Evolutionary conservation across 2,329 filamentous ascomycete species (phyloP), one percentile per base, ranked within the genome.

Genomic region (Neofusicoccum laricinum): DNA sequence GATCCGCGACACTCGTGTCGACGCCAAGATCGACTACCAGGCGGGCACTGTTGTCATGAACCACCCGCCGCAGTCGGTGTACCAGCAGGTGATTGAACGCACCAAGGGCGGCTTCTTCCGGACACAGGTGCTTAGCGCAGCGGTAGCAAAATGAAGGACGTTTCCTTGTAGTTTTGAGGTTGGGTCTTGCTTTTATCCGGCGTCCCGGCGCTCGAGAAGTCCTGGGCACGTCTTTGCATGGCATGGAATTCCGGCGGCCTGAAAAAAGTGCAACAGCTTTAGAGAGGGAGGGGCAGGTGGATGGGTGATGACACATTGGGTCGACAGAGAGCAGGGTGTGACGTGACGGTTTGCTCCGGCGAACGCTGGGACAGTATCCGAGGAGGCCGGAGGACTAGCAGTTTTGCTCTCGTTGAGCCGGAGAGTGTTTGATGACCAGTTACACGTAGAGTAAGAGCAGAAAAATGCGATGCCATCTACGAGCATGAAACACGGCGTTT

Each of bases 11-110:
- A 99, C 95, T 25, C 88, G 93, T 68, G 91, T 99, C 68, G 95
- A 99, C 76, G 95, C 95, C 74, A 99, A 99, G 88, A 98, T 98
- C 77, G 95, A 99, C 82, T 97, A 96, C 83, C 92, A 98, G 84
- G 92, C 96, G 81, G 95, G 95, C 75, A 98, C 95, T 63, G 95
- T 99, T 61, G 88, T 98, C 71, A 99, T 99, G 94, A 98, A 99
- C 84, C 95, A 99, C 82, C 95, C 94, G 59, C 94, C 95, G 67
- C 95, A 96, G 83, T 97, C 93, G 68, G 94, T 99, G 70, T 98
- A 99, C 82, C 94, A 97, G 83, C 94, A 99, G 81, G 95, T 99
- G 74, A 99, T 99, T 75, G 95, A 99, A 86, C 88, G 93, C 82
- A 99, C 95, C 66, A 98, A 98, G 88, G 95, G 95, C 69, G 93